Evolutionary conservation across 768 basidiomycete genomes (phyloP).

Genomic region (Serendipita sp.): DNA sequence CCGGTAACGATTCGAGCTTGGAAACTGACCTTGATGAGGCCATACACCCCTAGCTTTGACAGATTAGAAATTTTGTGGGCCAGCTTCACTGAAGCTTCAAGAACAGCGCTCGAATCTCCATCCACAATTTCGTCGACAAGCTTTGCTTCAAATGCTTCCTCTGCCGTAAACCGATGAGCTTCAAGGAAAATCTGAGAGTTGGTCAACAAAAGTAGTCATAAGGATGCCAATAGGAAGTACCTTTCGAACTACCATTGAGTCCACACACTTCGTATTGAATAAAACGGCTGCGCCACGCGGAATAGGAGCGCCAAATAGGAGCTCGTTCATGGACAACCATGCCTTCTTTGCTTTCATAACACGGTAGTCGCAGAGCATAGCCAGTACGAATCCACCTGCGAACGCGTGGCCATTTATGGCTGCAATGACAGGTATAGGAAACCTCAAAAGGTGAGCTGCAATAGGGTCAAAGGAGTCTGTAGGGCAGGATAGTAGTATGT

Average conservation of each 20-base stretch:
- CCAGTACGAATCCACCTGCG: constrained; percentile 67
- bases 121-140: constrained; percentile 25
- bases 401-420: constrained; percentile 78
- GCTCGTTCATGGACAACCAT: constrained; percentile 92
- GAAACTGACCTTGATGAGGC: constrained; percentile 13
- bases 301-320: constrained; percentile 72
- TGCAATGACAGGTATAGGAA: constrained; percentile 65
- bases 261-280: constrained; percentile 46
- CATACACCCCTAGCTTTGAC: constrained; percentile 13
- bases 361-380: constrained; percentile 75
- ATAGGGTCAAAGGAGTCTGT: constrained; percentile 58
- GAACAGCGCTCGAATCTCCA: constrained; percentile 12
- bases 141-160: constrained; percentile 20
- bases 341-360: constrained; percentile 75
- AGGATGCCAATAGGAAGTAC: constrained; percentile 18
- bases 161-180: constrained; percentile 23
- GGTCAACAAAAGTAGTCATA: constrained; percentile 16
- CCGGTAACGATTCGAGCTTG: background rate
- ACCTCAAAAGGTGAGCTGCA: constrained; percentile 48
- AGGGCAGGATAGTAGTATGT: too few species aligned
- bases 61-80: constrained; percentile 9
- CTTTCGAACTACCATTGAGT: constrained; percentile 31
- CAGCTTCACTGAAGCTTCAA: constrained; percentile 12
- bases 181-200: constrained; percentile 21
- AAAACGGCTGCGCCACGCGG: constrained; percentile 56